Evolutionary conservation across 164 flowering plant species (phyloP).

Genomic region (Tetracentron sinense): DNA sequence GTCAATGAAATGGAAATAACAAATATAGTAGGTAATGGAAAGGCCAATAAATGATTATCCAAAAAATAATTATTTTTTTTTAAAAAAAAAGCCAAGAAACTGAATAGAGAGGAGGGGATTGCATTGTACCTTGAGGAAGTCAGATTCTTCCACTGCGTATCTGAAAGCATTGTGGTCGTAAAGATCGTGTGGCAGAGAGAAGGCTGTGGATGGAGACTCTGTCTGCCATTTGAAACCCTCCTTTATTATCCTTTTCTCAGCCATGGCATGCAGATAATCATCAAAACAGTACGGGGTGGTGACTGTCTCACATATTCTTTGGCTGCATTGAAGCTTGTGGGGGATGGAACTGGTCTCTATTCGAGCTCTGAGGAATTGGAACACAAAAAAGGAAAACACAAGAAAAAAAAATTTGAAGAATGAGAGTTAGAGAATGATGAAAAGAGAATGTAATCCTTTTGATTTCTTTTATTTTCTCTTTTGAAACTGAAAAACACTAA

Average conservation of each 20-base stretch:
- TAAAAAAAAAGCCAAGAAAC: neutral
- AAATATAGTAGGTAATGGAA: neutral
- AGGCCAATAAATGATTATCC: too few species aligned
- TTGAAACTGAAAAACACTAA: constrained; percentile 3
- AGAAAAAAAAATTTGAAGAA: neutral
- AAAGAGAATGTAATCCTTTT: constrained; percentile 8
- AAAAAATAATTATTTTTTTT: too few species aligned
- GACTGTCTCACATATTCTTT: constrained; percentile 41
- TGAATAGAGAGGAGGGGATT: neutral
- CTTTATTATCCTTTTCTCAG: constrained; percentile 28
- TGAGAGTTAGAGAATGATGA: constrained; percentile 2
- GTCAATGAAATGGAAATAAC: constrained; percentile 4
- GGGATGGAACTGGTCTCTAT: constrained; percentile 40
- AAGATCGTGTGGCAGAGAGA: constrained; percentile 32
- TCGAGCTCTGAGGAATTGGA: constrained; percentile 30
- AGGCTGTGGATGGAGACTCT: constrained; percentile 13
- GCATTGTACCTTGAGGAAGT: constrained; percentile 34
- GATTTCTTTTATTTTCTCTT: constrained; percentile 10
- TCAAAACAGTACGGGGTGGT: constrained; percentile 39
- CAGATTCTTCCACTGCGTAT: constrained; percentile 36
- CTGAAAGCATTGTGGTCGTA: constrained; percentile 27
- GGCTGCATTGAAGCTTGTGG: constrained; percentile 34
- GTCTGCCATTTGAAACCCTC: constrained; percentile 31
- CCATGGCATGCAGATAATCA: constrained; percentile 29
- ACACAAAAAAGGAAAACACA: neutral